Evolutionary conservation across 352 stramenopile species (phyloP), one percentile per base, ranked within the genome.

Genomic region (Blastocystis sp.): DNA sequence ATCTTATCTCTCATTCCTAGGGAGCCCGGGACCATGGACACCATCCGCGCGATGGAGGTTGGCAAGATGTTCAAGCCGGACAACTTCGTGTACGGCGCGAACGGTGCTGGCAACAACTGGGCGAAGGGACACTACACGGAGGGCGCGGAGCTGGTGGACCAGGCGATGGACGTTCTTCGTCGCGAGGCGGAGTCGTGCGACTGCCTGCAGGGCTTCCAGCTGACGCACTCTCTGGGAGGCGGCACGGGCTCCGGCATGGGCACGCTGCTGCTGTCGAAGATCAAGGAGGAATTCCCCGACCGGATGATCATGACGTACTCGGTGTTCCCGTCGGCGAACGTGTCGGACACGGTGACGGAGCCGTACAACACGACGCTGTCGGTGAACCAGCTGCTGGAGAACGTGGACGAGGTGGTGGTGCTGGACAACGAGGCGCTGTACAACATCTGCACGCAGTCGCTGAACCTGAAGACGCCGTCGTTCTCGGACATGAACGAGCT

Each of bases 391-490:
- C 94, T 99, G 64, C 95, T 99, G 45, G 97, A 99, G 92, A 99
- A 99, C 92, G 95, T 97, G 78, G 97, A 99, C 92, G 96, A 99
- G 91, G 97, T 97, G 91, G 98, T 98, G 93, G 97, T 95, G 88
- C 93, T 99, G 87, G 97, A 99, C 91, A 99, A 99, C 92, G 97
- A 99, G 92, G 97, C 97, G 61, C 93, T 99, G 61, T 99, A 99
- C 92, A 97, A 99, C 91, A 99, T 99, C 93, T 99, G 97, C 93
- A 98, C 98, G 94, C 96, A 96, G 88, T 99, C 97, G 74, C 92
- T 99, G 68, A 98, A 99, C 92, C 93, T 99, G 77, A 96, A 95
- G 81, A 98, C 96, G 59, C 97, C 97, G 43, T 98, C 95, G 28
- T 99, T 99, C 92, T 94, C 94, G 89, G 96, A 99, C 90, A 91